Percentiles rank a stretch among this genome's conserved stretches.
These are phyloP conservation scores for Funneliformis mosseae DNA, from an alignment of 192 early-diverging fungal species.

Conservation along the genomic window DNA sequence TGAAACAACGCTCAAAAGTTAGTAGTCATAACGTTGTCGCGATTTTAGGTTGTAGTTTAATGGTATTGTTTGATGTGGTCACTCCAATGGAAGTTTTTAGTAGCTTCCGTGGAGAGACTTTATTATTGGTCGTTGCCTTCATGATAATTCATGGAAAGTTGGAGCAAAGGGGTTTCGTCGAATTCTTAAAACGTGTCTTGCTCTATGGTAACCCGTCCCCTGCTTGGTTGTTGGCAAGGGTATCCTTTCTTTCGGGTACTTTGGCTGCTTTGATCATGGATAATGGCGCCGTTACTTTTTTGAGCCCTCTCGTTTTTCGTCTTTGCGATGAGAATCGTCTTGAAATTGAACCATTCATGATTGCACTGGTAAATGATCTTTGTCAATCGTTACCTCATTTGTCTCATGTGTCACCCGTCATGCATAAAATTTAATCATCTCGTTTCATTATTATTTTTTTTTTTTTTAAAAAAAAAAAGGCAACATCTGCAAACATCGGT, in stretches of 20 bases:
- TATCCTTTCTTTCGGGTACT: neutral
- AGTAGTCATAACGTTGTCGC: neutral
- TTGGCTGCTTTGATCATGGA: neutral
- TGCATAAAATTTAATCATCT: neutral
- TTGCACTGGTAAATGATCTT: neutral
- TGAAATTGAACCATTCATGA: neutral
- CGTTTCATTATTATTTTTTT: neutral
- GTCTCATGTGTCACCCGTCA: neutral
- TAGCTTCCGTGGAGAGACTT: neutral
- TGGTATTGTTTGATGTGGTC: neutral
- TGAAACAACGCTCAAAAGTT: neutral
- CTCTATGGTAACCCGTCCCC: neutral
- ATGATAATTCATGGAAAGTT: constrained; percentile 1
- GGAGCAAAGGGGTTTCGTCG: neutral
- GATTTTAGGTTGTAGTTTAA: neutral
- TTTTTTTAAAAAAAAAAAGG: neutral
- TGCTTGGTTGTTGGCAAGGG: neutral
- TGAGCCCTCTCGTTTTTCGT: neutral
- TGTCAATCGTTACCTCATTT: neutral
- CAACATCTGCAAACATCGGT: constrained; percentile 9
- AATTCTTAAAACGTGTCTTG: neutral
- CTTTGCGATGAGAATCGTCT: constrained; percentile 5
- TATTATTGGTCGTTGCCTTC: neutral
- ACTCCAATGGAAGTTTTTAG: neutral
- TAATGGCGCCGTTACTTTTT: neutral